Base-by-base conservation (phyloP, 106 monocot species). In the Allium fistulosum region DNA sequence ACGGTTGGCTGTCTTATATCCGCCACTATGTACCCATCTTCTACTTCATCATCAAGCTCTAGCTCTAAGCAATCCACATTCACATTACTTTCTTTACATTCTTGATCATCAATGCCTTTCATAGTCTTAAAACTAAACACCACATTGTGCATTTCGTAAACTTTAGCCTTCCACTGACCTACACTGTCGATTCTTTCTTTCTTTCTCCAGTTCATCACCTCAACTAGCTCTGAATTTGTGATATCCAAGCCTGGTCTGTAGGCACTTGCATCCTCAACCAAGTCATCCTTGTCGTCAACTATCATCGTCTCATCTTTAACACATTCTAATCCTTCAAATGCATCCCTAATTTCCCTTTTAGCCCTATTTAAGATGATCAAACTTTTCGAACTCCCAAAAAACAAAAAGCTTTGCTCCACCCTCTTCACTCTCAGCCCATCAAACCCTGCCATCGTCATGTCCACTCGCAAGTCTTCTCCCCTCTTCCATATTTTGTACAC, bases 11-110 rank as follows among this genome's bases (percentile, higher is more conserved):
- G 16, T 2, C 37, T 12, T 46, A 90, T 75, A 49, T 90, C 90
- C 27, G 94, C 94, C n/a, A 94, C 90, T 13, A 94, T 65, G 72
- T 87, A 90, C 15, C 83, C 94, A 7, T 87, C 94, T 46, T 93
- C 86, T 15, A 74, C 82, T 0, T 81, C 94, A 7, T 84, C 90
- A 49, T 93, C 86, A 16, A 77, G 80, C 0, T 81, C 83, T 13
- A 83, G 85, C 4, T 81, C 71, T 5, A 93, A 67, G 63, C 81
- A 76, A 15, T 81, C 71, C 57, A 74, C 69, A 12, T 76, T 57
- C 26, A 76, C 50, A 14, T 51, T 71, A 17, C 75, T 71, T 45
- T 82, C 78, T 28, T 12, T 49, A 1, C 61, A 76, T 17, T 74
- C 83, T 53, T 75, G 71, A 12, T 51, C 71, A 2, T 14, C 70